Evolutionary conservation across 1,139 yeast genomes (phyloP).

Genomic region (Debaryomycetaceae sp.): DNA sequence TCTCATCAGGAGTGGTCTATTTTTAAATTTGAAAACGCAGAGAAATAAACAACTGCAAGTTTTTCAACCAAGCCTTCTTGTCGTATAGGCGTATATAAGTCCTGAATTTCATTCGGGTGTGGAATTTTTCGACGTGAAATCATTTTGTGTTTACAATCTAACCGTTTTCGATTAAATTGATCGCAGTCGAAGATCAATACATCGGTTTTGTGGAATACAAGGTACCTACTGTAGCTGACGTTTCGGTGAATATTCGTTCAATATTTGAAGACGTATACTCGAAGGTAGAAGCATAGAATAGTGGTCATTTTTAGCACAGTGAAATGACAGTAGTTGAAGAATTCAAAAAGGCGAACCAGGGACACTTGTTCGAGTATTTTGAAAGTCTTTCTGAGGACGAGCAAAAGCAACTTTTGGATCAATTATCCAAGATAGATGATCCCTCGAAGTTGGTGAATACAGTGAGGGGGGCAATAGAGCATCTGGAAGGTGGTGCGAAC

Average conservation of each 20-base stretch:
- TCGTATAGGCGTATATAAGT: too few species aligned
- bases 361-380: slow-evolving; percentile 42
- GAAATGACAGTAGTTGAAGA: slow-evolving; percentile 27
- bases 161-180: slow-evolving; percentile 38
- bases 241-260: not conserved
- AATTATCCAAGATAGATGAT: slow-evolving; percentile 38
- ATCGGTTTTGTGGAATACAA: not conserved
- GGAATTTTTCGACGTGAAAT: not conserved
- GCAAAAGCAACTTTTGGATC: slow-evolving; percentile 29
- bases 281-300: not conserved
- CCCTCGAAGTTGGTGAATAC: slow-evolving; percentile 40
- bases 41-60: too few species aligned
- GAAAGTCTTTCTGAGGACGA: slow-evolving; percentile 28
- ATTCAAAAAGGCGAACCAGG: slow-evolving; percentile 48
- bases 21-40: too few species aligned
- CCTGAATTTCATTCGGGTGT: not conserved
- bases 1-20: too few species aligned
- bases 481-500: slow-evolving; percentile 31
- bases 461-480: slow-evolving; percentile 47
- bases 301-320: not conserved
- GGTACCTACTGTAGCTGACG: not conserved
- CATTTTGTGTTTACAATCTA: slow-evolving; percentile 15
- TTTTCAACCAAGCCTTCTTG: too few species aligned
- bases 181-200: slow-evolving; percentile 6
- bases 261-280: not conserved